These are phyloP conservation scores for Aquilaria sinensis DNA, from an alignment of 345 rosid species.

Conservation along the genomic window DNA sequence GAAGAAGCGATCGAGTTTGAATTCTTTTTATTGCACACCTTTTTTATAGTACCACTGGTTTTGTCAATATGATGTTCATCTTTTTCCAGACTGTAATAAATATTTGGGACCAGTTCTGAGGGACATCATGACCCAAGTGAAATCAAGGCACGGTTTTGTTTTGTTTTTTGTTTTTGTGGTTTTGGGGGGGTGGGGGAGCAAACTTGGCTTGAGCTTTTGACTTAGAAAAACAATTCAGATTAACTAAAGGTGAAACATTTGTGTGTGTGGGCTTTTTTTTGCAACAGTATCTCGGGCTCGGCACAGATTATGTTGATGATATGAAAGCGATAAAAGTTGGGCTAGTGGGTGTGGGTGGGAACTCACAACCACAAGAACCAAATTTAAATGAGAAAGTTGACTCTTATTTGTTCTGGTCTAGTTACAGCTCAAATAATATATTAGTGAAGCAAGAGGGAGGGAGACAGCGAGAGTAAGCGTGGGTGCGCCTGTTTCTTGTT, in stretches of 20 bases:
- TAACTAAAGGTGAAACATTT: background rate
- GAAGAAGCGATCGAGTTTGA: background rate
- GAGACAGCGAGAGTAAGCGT: no score
- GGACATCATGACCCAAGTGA: no score
- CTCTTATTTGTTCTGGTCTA: constrained; percentile 10
- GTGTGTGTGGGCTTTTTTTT: background rate
- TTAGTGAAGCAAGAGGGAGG: no score
- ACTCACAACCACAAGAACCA: constrained; percentile 20
- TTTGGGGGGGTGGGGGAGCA: no score
- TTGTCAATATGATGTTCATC: background rate
- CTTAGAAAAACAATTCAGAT: no score
- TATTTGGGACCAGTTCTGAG: no score
- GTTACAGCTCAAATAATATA: no score
- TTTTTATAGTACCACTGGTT: background rate
- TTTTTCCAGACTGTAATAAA: no score
- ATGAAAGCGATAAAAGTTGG: constrained; percentile 23
- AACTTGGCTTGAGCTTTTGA: no score
- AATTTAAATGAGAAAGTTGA: constrained; percentile 25
- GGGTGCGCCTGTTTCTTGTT: background rate
- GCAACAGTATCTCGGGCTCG: background rate
- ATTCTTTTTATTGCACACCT: background rate
- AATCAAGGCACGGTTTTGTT: no score
- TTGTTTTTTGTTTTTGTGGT: no score
- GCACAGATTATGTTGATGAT: constrained; percentile 10
- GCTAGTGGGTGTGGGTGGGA: constrained; percentile 25